A percentile compares a stretch with the other conserved stretches of the same genome.
phyloP scores from a whole-genome alignment of 1,139 yeast species.

The Candida neerlandica region DNA sequence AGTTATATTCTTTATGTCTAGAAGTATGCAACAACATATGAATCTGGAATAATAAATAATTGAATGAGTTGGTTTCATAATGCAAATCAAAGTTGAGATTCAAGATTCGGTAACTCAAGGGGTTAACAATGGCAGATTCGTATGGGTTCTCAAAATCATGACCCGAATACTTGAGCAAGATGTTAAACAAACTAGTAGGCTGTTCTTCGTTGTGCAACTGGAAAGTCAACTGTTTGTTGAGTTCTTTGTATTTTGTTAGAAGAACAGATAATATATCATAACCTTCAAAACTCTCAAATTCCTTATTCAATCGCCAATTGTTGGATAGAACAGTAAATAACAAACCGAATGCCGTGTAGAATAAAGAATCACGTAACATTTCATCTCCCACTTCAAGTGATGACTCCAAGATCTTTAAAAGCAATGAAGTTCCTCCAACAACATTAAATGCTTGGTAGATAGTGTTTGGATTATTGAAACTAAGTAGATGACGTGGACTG shows the following conservation, averaged over 20 bases:
- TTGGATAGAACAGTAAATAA: slow-evolving; percentile 32
- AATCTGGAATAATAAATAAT: slow-evolving; percentile 57
- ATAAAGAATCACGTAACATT: slow-evolving; percentile 22
- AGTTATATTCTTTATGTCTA: slow-evolving; percentile 50
- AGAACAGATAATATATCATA: slow-evolving; percentile 40
- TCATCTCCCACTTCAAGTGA: slow-evolving; percentile 19
- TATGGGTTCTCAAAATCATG: slow-evolving; percentile 25
- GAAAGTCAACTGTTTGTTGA: slow-evolving; percentile 24
- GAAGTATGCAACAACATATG: slow-evolving; percentile 55
- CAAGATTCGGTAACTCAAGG: slow-evolving; percentile 31
- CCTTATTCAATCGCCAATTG: slow-evolving; percentile 43
- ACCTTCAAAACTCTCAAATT: slow-evolving; percentile 47
- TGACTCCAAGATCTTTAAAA: slow-evolving; percentile 35
- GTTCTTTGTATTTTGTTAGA: slow-evolving; percentile 31
- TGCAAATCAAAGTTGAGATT: slow-evolving; percentile 40
- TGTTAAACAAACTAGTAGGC: slow-evolving; percentile 19
- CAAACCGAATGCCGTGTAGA: slow-evolving; percentile 27
- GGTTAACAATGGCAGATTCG: slow-evolving; percentile 35
- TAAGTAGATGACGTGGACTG: slow-evolving; percentile 20
- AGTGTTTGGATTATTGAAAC: slow-evolving; percentile 23
- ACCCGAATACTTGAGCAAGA: slow-evolving; percentile 29
- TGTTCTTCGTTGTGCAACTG: slow-evolving; percentile 13
- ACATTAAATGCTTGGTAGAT: slow-evolving; percentile 35
- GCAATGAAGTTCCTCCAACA: slow-evolving; percentile 40
- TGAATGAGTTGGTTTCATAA: slow-evolving; percentile 44